phyloP scores from a whole-genome alignment of 257 asterid species.

The Fraxinus quadrangulata region DNA sequence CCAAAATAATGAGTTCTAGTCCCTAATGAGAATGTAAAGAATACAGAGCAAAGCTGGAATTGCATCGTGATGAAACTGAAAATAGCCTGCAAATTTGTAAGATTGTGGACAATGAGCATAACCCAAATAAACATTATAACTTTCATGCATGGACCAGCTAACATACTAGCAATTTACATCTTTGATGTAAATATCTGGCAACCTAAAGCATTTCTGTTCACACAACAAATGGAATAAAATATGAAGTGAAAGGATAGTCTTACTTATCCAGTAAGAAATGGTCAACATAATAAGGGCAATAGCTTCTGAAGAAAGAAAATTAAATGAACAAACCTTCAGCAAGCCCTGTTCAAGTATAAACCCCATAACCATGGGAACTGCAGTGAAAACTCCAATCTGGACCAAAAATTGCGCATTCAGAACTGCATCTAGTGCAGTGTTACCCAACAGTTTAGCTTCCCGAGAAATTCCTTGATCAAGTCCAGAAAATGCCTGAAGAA shows the following conservation, averaged over 20 bases:
- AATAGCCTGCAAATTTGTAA: slow-evolving; percentile 67
- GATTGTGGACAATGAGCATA: slow-evolving; percentile 2
- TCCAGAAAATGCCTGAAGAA: slow-evolving; percentile 91
- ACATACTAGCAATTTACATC: not conserved
- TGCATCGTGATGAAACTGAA: slow-evolving; percentile 97
- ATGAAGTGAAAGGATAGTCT: slow-evolving; percentile 7
- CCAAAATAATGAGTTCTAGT: slow-evolving; percentile 97
- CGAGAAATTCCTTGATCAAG: slow-evolving; percentile 77
- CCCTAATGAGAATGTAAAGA: slow-evolving; percentile 94
- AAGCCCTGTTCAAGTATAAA: slow-evolving; percentile 88
- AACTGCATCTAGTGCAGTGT: slow-evolving; percentile 80
- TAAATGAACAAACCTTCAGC: slow-evolving; percentile 63
- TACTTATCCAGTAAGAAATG: slow-evolving; percentile 16
- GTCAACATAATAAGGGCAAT: slow-evolving; percentile 15
- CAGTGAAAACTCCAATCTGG: slow-evolving; percentile 95
- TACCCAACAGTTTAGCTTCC: slow-evolving; percentile 61
- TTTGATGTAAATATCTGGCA: not conserved
- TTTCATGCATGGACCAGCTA: not conserved
- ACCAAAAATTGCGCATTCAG: slow-evolving; percentile 96
- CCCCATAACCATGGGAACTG: slow-evolving; percentile 97
- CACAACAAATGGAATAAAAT: not conserved
- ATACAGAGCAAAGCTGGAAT: slow-evolving; percentile 95
- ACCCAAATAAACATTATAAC: not conserved
- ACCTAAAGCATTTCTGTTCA: slow-evolving; percentile 10
- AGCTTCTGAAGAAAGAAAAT: slow-evolving; percentile 2